phyloP scores from a whole-genome alignment of 116 monocot genomes.

The Dioscorea cayenensis region DNA sequence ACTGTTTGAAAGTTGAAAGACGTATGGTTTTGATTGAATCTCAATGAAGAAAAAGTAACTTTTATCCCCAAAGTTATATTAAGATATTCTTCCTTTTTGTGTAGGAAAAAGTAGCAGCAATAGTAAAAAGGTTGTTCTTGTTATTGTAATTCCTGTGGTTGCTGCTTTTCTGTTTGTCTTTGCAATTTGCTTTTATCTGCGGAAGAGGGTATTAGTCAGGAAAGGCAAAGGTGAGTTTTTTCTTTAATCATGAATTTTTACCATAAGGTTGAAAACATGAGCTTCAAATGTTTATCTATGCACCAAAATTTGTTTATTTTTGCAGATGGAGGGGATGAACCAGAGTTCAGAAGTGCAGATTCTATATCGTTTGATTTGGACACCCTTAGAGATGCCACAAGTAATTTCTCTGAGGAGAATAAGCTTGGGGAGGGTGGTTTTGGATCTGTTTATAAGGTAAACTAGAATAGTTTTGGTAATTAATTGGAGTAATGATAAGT shows the following conservation, averaged over 20 bases:
- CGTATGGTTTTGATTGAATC: neutral
- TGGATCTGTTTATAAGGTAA: conserved; percentile 40
- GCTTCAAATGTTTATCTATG: neutral
- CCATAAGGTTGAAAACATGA: neutral
- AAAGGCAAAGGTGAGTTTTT: neutral
- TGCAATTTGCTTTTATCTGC: neutral
- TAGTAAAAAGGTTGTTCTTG: neutral
- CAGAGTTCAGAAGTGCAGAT: neutral
- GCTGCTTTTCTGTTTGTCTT: neutral
- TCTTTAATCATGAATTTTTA: neutral
- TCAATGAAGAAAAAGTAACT: neutral
- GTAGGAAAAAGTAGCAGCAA: neutral
- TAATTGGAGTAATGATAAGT: too few species aligned
- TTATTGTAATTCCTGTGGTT: neutral
- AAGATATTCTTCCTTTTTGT: neutral
- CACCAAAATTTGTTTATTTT: neutral
- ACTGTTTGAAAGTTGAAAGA: neutral
- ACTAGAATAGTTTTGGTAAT: neutral
- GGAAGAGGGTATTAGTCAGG: neutral
- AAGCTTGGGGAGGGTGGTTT: conserved; percentile 39
- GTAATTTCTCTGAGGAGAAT: conserved; percentile 22
- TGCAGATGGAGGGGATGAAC: neutral
- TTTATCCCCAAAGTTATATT: neutral
- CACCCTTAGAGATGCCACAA: conserved; percentile 19
- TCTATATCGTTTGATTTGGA: conserved; percentile 7